A percentile compares a stretch with the other conserved stretches of the same genome.
phyloP scores from a whole-genome alignment of 192 early-diverging fungal species.

The Coemansia sp. region DNA sequence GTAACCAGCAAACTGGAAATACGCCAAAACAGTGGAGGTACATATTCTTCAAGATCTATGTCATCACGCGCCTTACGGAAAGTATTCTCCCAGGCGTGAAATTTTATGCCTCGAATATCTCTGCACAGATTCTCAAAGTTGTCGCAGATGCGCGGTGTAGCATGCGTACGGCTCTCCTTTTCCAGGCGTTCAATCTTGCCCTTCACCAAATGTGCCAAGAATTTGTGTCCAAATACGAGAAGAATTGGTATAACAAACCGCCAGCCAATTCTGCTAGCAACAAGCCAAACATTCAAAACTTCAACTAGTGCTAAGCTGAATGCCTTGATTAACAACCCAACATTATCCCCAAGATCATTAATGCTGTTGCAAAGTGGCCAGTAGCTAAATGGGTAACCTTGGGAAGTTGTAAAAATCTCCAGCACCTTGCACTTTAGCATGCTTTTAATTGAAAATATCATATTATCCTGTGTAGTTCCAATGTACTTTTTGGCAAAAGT shows the following conservation, averaged over 20 bases:
- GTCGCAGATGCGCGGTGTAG: conserved; percentile 8
- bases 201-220: conserved; percentile 3
- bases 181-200: background rate
- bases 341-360: background rate
- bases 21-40: conserved; percentile 30
- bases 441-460: background rate
- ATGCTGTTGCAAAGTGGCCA: background rate
- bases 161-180: background rate
- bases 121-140: conserved; percentile 21
- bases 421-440: background rate
- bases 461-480: background rate
- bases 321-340: background rate
- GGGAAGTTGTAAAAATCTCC: background rate
- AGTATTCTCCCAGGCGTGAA: conserved; percentile 61
- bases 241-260: conserved; percentile 27
- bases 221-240: conserved; percentile 9
- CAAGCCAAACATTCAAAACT: conserved; percentile 18
- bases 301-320: background rate
- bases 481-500: background rate
- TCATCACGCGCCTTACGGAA: conserved; percentile 4
- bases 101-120: conserved; percentile 67
- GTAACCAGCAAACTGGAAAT: conserved; percentile 13
- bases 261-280: conserved; percentile 31
- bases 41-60: conserved; percentile 10
- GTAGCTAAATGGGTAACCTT: background rate